Base-by-base conservation (phyloP, 164 flowering plant species). In the Houttuynia cordata region DNA sequence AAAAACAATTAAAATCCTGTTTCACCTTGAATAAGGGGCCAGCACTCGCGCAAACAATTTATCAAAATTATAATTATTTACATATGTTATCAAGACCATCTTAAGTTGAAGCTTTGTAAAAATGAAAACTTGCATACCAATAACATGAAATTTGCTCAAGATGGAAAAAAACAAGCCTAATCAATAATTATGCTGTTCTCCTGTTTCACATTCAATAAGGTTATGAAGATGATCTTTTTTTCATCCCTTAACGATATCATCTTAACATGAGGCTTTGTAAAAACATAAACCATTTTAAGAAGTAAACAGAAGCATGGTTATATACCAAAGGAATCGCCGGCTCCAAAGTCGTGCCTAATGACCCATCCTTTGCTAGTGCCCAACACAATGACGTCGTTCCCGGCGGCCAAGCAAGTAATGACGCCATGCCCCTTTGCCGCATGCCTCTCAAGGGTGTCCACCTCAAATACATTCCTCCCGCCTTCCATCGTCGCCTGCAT, bases 291-390 rank as follows among this genome's bases (percentile, higher is more conserved):
- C 37, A 30, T 2, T 2, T 2, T 2, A 30, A 6, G 37, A 30
- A 6, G 37, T 30, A 30, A 30, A 30, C 37, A 30, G 37, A 30
- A 30, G 37, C 37, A 30, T 2, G 1, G 40, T 58, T 64, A 7
- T 64, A 7, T 70, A 93, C 99, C 99, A 71, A 64, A 77, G 41
- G 94, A 91, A 72, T 88, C 91, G 42, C 96, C 95, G 55, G 75
- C 82, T n/a, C 96, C 93, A 63, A 91, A 94, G 67, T 94, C 99
- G 66, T 88, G 89, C 34, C 99, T 74, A 51, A 91, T 88, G 51
- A 91, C 68, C 97, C 99, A 94, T 24, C 99, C 99, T 72, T 80
- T 88, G 68, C 95, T 88, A 10, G 97, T 91, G 60, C 99, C 99
- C 54, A 88, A 50, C 4, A 91, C 80, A 68, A 88, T 91, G 37